Base-by-base conservation (phyloP, 1,284 basidiomycete genomes). In the Coniferiporia sulphurascens region DNA sequence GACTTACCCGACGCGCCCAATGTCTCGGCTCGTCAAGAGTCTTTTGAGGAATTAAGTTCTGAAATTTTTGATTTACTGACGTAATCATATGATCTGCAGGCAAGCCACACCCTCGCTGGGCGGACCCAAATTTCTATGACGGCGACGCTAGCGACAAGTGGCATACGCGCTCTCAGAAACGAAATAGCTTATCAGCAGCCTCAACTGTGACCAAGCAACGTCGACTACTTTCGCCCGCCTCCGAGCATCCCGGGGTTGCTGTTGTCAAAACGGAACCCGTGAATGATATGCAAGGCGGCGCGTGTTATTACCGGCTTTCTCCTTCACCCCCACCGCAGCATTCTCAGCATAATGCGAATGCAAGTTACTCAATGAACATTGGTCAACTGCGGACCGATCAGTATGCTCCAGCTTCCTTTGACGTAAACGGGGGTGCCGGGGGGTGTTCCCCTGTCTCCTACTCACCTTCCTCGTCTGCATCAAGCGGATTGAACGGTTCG, bases 101-200 rank as follows among this genome's bases (percentile, higher is more conserved):
- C 62, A 91, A 91, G 70, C 89, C 89, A 15, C 87, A 90, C 68
- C 89, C 88, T 56, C 84, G 86, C 48, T 90, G 88, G 88, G 88
- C 89, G 9, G 88, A 89, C 65, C 80, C 78, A 65, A 84, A 77
- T 73, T 87, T 87, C 71, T 83, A 86, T 61, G 86, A 90, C 64
- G 86, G 86, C 21, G 87, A 90, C 70, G 83, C 86, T 2, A 84
- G 82, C 65, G 88, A 90, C 72, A 86, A 88, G 69, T 90, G 87
- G 87, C 87, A 90, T 70, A 89, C 88, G n/a, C 81, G 87, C 51
- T 87, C 87, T 1, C 80, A 84, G n/a, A 87, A 88, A 69, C 82
- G 80, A 69, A 72, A 45, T 70, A 80, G 17, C 66, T 76, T 53
- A 68, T 70, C 36, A 75, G 76, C 38, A 15, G 3, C 66, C 74